Conservation (phyloP, 2,329 filamentous ascomycete species). For the Ceratocystis papillata region DNA sequence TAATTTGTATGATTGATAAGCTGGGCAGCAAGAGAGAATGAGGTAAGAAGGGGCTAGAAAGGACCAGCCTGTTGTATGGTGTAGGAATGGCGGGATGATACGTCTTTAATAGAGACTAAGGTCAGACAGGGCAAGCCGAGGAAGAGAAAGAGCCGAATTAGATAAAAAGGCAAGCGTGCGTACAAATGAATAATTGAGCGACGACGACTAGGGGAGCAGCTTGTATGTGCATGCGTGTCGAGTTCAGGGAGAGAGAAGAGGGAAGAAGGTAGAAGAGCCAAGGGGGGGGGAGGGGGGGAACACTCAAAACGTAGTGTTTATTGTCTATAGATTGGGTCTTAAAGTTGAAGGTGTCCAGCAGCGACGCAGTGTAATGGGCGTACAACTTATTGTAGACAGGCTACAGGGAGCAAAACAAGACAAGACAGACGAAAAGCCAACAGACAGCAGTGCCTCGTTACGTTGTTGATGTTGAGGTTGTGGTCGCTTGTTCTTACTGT, state of each 20-base stretch:
- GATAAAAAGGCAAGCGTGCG: neutral
- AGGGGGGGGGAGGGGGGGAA: too few species aligned
- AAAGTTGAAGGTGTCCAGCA: too few species aligned
- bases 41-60: neutral
- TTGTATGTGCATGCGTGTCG: neutral
- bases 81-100: conserved; percentile 6
- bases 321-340: too few species aligned
- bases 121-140: neutral
- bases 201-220: too few species aligned
- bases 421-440: neutral
- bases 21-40: neutral
- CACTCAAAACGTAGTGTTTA: too few species aligned
- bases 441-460: too few species aligned
- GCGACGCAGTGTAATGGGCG: too few species aligned
- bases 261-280: neutral
- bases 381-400: neutral
- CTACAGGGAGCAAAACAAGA: neutral
- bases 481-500: neutral
- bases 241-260: neutral
- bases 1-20: conserved; percentile 5
- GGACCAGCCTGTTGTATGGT: neutral
- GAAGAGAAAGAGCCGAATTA: neutral
- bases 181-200: too few species aligned
- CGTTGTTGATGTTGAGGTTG: neutral
- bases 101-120: conserved; percentile 8